A percentile compares a stretch with the other conserved stretches of the same genome.
These are phyloP conservation scores for Fusarium sp. DNA, from an alignment of 2,329 filamentous ascomycete genomes.

Conservation along the genomic window DNA sequence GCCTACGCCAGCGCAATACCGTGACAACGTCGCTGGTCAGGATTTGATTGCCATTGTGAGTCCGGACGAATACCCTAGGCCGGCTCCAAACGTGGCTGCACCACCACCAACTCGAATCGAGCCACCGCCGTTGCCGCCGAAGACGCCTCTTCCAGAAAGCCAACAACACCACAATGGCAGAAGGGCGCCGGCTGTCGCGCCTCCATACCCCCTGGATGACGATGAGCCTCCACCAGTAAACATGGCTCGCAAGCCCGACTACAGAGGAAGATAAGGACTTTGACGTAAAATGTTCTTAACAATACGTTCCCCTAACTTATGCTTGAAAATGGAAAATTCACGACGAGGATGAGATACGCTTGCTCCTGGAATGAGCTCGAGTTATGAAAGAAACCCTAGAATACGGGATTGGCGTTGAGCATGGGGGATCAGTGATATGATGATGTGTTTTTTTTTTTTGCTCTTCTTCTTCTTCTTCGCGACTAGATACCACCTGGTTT, in stretches of 20 bases:
- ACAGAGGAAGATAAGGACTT: conserved; percentile 57
- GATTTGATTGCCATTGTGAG: conserved; percentile 76
- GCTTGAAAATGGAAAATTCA: not conserved
- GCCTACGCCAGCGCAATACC: conserved; percentile 69
- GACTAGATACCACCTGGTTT: conserved; percentile 42
- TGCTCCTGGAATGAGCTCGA: not conserved
- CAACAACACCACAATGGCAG: conserved; percentile 45
- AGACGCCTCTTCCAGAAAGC: conserved; percentile 74
- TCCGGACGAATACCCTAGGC: conserved; percentile 66
- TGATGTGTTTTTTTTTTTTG: conserved; percentile 4
- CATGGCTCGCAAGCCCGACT: conserved; percentile 85
- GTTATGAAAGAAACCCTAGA: conserved; percentile 5
- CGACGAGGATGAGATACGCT: not conserved
- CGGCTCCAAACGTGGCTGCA: conserved; percentile 48
- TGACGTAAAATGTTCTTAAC: not conserved
- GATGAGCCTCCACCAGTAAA: conserved; percentile 86
- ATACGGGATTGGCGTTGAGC: conserved; percentile 25
- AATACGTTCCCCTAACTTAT: not conserved
- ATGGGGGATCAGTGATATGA: conserved; percentile 11
- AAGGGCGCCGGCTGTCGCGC: conserved; percentile 53
- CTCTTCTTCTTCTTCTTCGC: conserved; percentile 33
- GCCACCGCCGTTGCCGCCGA: conserved; percentile 80
- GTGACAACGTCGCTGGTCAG: conserved; percentile 62
- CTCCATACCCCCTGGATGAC: conserved; percentile 85
- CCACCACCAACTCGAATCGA: conserved; percentile 57